These are phyloP conservation scores for Aspergillus tubingensis DNA, from an alignment of 2,329 filamentous ascomycete species.

Conservation along the genomic window DNA sequence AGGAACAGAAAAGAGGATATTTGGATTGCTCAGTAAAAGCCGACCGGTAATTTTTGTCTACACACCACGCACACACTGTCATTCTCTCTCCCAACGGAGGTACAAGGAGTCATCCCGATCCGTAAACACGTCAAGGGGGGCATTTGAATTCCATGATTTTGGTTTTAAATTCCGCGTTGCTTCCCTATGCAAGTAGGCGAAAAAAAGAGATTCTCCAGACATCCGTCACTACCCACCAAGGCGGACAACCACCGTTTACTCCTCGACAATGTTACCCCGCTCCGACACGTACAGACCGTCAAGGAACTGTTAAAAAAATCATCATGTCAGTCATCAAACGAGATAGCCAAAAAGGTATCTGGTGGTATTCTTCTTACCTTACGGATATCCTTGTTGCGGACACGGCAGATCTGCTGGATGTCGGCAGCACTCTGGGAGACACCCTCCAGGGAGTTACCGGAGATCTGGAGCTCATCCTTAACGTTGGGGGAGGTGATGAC, in stretches of 20 bases:
- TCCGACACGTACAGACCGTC: conserved; percentile 99
- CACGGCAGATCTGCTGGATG: conserved; percentile 99
- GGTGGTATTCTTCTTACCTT: conserved; percentile 63
- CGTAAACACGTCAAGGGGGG: conserved; percentile 24
- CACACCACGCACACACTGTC: conserved; percentile 29
- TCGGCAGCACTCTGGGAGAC: conserved; percentile 98
- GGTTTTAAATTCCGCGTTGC: conserved; percentile 39
- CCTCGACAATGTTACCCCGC: conserved; percentile 87
- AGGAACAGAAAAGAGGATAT: conserved; percentile 15
- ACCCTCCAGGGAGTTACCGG: conserved; percentile 92
- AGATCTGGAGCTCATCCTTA: conserved; percentile 96
- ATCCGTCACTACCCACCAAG: conserved; percentile 38
- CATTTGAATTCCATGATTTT: conserved; percentile 35
- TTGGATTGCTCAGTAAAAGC: conserved; percentile 22
- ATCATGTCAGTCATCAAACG: not conserved
- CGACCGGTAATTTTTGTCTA: conserved; percentile 26
- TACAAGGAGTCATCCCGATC: conserved; percentile 27
- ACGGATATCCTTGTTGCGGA: conserved; percentile 99
- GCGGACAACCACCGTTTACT: conserved; percentile 42
- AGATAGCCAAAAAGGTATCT: not conserved
- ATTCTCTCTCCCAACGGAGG: conserved; percentile 20
- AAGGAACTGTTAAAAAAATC: conserved; percentile 70
- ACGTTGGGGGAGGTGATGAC: conserved; percentile 86
- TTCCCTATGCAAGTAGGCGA: conserved; percentile 45
- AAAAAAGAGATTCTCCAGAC: conserved; percentile 40